Evolutionary conservation across 2,329 filamentous ascomycete genomes (phyloP).

Genomic region (Phyllosticta ampelicida): DNA sequence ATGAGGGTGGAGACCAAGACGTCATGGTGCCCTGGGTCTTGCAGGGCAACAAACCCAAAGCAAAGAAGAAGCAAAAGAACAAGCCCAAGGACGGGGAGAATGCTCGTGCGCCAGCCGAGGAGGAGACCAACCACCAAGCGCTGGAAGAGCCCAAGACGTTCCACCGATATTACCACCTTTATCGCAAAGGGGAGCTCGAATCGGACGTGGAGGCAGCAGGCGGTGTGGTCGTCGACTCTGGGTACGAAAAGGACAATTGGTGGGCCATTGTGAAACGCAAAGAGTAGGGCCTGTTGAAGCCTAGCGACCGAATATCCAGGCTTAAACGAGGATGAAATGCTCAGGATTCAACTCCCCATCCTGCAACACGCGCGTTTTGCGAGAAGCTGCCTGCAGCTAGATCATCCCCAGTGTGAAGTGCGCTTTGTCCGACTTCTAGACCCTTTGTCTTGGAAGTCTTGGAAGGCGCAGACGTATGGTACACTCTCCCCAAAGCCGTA

Average conservation of each 20-base stretch:
- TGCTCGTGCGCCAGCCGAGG: constrained; percentile 9
- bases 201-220: constrained; percentile 64
- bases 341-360: too few relatives aligned
- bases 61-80: constrained; percentile 13
- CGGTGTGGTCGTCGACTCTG: constrained; percentile 63
- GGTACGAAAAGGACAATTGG: constrained; percentile 98
- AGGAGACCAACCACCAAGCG: constrained; percentile 12
- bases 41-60: constrained; percentile 19
- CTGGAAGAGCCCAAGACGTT: constrained; percentile 45
- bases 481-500: too few relatives aligned
- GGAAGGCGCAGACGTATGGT: too few relatives aligned
- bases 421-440: too few relatives aligned
- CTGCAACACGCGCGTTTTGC: too few relatives aligned
- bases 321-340: too few relatives aligned
- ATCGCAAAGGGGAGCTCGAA: constrained; percentile 76
- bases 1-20: constrained; percentile 73
- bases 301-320: too few relatives aligned
- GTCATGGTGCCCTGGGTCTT: constrained; percentile 94
- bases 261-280: constrained; percentile 58
- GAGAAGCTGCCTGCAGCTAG: too few relatives aligned
- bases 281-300: not conserved
- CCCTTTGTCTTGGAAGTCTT: too few relatives aligned
- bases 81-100: constrained; percentile 19
- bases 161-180: constrained; percentile 91
- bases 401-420: too few relatives aligned